phyloP scores from a whole-genome alignment of 805 yeast species.

The Candida hungchunana region DNA sequence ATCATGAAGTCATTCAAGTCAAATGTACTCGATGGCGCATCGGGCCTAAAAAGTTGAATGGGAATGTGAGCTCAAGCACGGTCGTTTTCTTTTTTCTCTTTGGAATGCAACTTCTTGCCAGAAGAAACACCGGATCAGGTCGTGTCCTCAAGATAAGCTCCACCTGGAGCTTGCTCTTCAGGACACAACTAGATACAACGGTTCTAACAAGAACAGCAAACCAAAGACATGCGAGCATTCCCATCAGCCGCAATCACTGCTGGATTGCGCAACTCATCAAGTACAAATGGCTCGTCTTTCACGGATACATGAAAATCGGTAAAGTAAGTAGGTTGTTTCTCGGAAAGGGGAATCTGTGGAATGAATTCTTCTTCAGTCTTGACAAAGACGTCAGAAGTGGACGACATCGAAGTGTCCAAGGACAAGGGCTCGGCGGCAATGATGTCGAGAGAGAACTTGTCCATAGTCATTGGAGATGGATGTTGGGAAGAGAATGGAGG shows the following conservation, averaged over 20 bases:
- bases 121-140: conserved; percentile 1
- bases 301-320: conserved; percentile 21
- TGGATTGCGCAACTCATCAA: conserved; percentile 44
- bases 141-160: conserved; percentile 8
- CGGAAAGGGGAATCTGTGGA: conserved; percentile 15
- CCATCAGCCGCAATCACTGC: conserved; percentile 34
- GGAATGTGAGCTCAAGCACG: not conserved
- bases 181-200: conserved; percentile 8
- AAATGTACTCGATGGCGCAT: conserved; percentile 31
- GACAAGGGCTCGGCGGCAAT: conserved; percentile 12
- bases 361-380: conserved; percentile 14
- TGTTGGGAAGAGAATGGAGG: conserved; percentile 12
- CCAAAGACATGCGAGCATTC: conserved; percentile 3
- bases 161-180: conserved; percentile 4
- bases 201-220: not conserved
- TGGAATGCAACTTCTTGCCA: no score
- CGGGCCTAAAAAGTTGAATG: conserved; percentile 25
- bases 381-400: conserved; percentile 7
- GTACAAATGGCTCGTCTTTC: conserved; percentile 31
- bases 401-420: conserved; percentile 1
- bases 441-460: conserved; percentile 26
- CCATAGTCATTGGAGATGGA: conserved; percentile 15
- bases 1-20: conserved; percentile 29
- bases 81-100: not conserved
- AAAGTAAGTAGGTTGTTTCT: conserved; percentile 12